These are phyloP conservation scores for Kodamaea fukazawae DNA, from an alignment of 805 yeast genomes.

Conservation along the genomic window DNA sequence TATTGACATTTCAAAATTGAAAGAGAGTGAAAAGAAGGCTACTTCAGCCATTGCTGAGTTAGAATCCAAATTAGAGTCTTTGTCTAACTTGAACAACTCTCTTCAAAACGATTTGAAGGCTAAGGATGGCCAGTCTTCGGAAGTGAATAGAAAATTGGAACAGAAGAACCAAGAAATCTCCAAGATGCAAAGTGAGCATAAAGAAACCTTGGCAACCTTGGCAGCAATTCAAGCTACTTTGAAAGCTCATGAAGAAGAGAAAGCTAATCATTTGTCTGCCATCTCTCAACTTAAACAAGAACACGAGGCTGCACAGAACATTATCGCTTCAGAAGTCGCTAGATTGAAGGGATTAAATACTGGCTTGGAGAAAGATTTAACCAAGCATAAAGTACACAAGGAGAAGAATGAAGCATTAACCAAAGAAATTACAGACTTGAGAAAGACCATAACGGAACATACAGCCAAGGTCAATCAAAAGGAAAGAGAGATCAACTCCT, in stretches of 20 bases:
- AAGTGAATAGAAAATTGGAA: constrained; percentile 10
- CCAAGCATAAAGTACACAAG: constrained; percentile 6
- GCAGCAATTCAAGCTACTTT: constrained; percentile 9
- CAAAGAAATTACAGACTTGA: constrained; percentile 14
- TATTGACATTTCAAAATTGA: constrained; percentile 40
- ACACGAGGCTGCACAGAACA: constrained; percentile 7
- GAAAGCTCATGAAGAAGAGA: constrained; percentile 10
- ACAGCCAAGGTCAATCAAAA: constrained; percentile 9
- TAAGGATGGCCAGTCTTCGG: constrained; percentile 25
- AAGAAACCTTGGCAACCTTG: constrained; percentile 2
- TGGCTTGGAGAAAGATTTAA: constrained; percentile 12
- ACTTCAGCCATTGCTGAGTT: constrained; percentile 28
- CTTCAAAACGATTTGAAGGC: constrained; percentile 31
- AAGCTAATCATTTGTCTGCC: constrained; percentile 8
- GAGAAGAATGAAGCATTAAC: constrained; percentile 12
- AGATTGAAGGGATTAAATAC: constrained; percentile 11
- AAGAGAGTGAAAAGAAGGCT: constrained; percentile 35
- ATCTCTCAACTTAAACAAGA: constrained; percentile 12
- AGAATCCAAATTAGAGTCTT: constrained; percentile 26
- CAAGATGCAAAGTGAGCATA: constrained; percentile 11
- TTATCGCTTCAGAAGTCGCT: constrained; percentile 7
- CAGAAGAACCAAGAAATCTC: constrained; percentile 10
- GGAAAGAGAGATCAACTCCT: constrained; percentile 14
- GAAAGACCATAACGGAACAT: constrained; percentile 12
- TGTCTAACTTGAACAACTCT: constrained; percentile 29